Evolutionary conservation across 441 rosid species (phyloP).

Genomic region (Gossypium davidsonii): DNA sequence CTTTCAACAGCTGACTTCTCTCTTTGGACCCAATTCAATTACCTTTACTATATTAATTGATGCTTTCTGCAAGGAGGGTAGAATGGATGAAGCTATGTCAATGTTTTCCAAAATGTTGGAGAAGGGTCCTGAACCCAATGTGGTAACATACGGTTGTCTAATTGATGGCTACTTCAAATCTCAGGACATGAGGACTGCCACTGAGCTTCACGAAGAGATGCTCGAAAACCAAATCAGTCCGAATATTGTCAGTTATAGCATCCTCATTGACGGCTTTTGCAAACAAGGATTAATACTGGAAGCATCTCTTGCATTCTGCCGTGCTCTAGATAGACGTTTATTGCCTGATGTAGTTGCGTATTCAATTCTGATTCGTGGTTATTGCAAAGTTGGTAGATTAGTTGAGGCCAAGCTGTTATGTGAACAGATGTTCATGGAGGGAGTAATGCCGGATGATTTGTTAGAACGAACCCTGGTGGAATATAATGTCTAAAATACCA

Average conservation of each 20-base stretch:
- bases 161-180: conserved; percentile 37
- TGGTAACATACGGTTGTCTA: conserved; percentile 36
- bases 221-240: conserved; percentile 29
- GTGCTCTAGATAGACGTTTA: conserved; percentile 24
- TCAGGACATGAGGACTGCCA: conserved; percentile 25
- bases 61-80: conserved; percentile 33
- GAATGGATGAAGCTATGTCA: conserved; percentile 28
- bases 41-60: conserved; percentile 38
- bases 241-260: conserved; percentile 33
- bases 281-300: conserved; percentile 30
- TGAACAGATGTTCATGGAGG: conserved; percentile 27
- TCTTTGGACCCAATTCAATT: conserved; percentile 25
- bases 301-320: conserved; percentile 29
- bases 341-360: conserved; percentile 46
- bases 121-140: conserved; percentile 31
- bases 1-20: conserved; percentile 24
- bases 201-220: conserved; percentile 42
- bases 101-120: conserved; percentile 32
- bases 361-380: conserved; percentile 38
- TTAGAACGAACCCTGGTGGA: conserved; percentile 23
- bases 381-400: conserved; percentile 36
- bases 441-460: conserved; percentile 33
- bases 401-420: conserved; percentile 32
- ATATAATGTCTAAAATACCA: conserved; percentile 13
- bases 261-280: conserved; percentile 41